Conservation (phyloP, 2,329 filamentous ascomycete species). For the Paramyrothecium sp. region DNA sequence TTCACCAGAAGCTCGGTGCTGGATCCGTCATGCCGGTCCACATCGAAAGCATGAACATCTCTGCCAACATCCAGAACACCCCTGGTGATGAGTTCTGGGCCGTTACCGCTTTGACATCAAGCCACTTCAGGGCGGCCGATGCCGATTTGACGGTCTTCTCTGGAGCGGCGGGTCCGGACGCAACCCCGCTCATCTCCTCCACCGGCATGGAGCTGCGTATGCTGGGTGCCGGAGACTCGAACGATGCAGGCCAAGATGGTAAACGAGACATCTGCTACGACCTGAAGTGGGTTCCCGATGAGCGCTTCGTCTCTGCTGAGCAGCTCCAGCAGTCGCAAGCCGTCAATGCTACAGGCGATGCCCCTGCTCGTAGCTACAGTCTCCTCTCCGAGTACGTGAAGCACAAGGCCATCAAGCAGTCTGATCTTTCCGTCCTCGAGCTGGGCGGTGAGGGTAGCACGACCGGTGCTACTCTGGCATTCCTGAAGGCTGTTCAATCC, state of each 20-base stretch:
- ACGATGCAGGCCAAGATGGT: background rate
- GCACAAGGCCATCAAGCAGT: constrained; percentile 3
- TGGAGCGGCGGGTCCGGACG: background rate
- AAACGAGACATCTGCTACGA: constrained; percentile 3
- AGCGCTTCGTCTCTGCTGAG: constrained; percentile 3
- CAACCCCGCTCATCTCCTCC: background rate
- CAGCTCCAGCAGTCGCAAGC: background rate
- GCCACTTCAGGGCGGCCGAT: background rate
- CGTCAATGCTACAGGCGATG: background rate
- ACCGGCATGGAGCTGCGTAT: constrained; percentile 1
- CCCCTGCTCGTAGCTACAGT: background rate
- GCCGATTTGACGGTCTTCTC: background rate
- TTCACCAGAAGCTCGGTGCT: constrained; percentile 1
- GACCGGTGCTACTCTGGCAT: background rate
- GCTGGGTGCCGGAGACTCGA: background rate
- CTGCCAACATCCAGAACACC: background rate
- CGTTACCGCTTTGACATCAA: background rate
- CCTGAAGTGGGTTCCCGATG: constrained; percentile 6
- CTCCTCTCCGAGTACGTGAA: background rate
- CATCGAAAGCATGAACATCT: constrained; percentile 3
- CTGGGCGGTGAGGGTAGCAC: background rate
- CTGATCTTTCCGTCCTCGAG: background rate
- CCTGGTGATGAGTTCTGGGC: background rate
- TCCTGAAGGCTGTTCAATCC: background rate
- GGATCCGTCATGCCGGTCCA: constrained; percentile 1